A percentile compares a stretch with the other conserved stretches of the same genome.
phyloP scores from a whole-genome alignment of 495 filamentous ascomycete species.

The Annulohypoxylon maeteangense region DNA sequence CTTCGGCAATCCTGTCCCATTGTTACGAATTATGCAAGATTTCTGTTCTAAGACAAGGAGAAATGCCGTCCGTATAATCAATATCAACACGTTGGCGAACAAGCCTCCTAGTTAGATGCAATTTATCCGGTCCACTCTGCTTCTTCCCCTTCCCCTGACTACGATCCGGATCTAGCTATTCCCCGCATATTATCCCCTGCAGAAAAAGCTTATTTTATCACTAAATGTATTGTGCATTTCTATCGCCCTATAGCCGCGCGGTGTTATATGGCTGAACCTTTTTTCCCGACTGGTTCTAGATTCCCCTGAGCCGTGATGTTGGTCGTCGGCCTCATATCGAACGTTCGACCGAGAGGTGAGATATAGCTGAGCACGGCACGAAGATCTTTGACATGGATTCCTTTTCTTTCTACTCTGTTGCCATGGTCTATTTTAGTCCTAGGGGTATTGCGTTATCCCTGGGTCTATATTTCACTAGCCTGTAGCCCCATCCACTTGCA shows the following conservation, averaged over 20 bases:
- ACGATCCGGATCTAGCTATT: slow-evolving; percentile 33
- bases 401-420: slow-evolving; percentile 4
- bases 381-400: slow-evolving; percentile 6
- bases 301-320: slow-evolving; percentile 23
- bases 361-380: slow-evolving; percentile 10
- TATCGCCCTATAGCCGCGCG: slow-evolving; percentile 36
- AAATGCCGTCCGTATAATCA: slow-evolving; percentile 33
- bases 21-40: slow-evolving; percentile 6
- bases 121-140: slow-evolving; percentile 35
- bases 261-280: slow-evolving; percentile 12
- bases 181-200: slow-evolving; percentile 30
- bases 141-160: slow-evolving; percentile 29
- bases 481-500: slow-evolving; percentile 5
- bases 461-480: slow-evolving; percentile 5
- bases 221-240: slow-evolving; percentile 11
- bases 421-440: slow-evolving; percentile 17
- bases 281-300: slow-evolving; percentile 33
- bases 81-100: slow-evolving; percentile 24
- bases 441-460: not conserved
- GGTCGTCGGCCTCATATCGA: slow-evolving; percentile 27
- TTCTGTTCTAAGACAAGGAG: slow-evolving; percentile 6
- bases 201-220: slow-evolving; percentile 33
- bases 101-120: slow-evolving; percentile 1
- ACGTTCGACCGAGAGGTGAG: slow-evolving; percentile 9
- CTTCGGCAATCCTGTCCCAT: slow-evolving; percentile 22